These are phyloP conservation scores for Desmodesmus armatus DNA, from an alignment of 139 green algal species.

Conservation along the genomic window DNA sequence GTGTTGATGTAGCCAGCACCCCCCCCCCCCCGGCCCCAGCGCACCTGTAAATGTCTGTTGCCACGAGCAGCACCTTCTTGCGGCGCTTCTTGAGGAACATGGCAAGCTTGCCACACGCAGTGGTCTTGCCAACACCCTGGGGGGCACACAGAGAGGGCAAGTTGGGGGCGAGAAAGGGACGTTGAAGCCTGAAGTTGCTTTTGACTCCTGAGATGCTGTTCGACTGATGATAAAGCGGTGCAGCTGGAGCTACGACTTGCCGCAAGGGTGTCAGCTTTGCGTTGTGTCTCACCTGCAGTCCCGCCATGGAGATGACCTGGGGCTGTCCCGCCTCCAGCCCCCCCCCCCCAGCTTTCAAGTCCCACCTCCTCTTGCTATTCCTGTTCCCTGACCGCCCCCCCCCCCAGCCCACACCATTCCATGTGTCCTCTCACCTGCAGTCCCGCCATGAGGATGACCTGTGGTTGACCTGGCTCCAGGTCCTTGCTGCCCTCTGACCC, in stretches of 20 bases:
- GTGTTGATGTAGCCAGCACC: too few relatives aligned
- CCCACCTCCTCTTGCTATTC: too few relatives aligned
- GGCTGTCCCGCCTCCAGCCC: neutral
- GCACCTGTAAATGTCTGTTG: conserved; percentile 46
- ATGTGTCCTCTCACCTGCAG: conserved; percentile 60
- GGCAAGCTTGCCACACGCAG: conserved; percentile 95
- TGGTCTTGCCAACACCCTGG: conserved; percentile 99
- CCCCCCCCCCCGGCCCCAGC: too few relatives aligned
- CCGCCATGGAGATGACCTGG: too few relatives aligned
- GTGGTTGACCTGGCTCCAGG: conserved; percentile 62
- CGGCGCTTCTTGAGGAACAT: conserved; percentile 83
- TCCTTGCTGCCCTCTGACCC: conserved; percentile 78
- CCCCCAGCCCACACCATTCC: neutral
- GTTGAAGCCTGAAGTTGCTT: too few relatives aligned
- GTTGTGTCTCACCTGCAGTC: neutral
- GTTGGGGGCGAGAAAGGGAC: too few relatives aligned
- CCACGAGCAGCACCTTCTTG: conserved; percentile 61
- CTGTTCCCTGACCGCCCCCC: too few relatives aligned
- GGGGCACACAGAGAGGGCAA: neutral
- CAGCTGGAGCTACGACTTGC: too few relatives aligned
- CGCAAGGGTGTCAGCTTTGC: too few relatives aligned
- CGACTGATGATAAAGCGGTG: too few relatives aligned
- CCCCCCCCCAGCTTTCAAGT: neutral
- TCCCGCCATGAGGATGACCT: conserved; percentile 90
- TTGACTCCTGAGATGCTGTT: too few relatives aligned